Evolutionary conservation across 768 basidiomycete species (phyloP), one percentile per base, ranked within the genome.

Genomic region (Amanita brunnescens): DNA sequence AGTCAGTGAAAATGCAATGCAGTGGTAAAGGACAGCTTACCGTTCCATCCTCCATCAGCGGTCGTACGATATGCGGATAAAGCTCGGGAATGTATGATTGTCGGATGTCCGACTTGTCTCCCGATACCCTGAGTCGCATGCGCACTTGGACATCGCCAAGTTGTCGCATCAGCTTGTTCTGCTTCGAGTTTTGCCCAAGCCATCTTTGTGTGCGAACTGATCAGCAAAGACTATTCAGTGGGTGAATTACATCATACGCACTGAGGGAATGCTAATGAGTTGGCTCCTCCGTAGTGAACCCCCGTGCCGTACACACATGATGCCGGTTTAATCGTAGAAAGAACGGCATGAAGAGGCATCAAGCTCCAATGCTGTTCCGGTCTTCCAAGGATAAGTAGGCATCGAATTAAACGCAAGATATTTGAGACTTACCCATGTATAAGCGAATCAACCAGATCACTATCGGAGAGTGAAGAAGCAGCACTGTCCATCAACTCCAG

Each of bases 111-210:
- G 74, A 65, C 67, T 87, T 87, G 68, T 95, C 83, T 5, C 91
- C 93, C 6, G 94, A 95, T 0, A 93, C 89, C 60, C 85, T 88
- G 52, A 98, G 76, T 2, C 96, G 84, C 96, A 98, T 96, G 44
- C 87, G 85, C 39, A 91, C 87, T 65, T 98, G 95, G 8, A 97
- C 83, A 53, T 99, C 96, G 33, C 78, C 78, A 14, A 99, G 73
- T 56, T 87, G 84, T 33, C 94, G 78, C 49, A 63, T 72, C 0
- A 97, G 76, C 60, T 95, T 96, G 56, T 61, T 75, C 64, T 89
- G 86, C 61, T 94, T 95, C 52, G 96, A 98, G 66, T 98, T 98
- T 62, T 98, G 92, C 7, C 95, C 95, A 10, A 99, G 82, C 91
- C 92, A 99, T 61, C 94, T 97, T 58, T 2, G 32, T 2, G 32